A percentile compares a stretch with the other conserved stretches of the same genome.
Evolutionary conservation across 2,329 filamentous ascomycete genomes (phyloP).

Genomic region (Fusarium kyushuense): DNA sequence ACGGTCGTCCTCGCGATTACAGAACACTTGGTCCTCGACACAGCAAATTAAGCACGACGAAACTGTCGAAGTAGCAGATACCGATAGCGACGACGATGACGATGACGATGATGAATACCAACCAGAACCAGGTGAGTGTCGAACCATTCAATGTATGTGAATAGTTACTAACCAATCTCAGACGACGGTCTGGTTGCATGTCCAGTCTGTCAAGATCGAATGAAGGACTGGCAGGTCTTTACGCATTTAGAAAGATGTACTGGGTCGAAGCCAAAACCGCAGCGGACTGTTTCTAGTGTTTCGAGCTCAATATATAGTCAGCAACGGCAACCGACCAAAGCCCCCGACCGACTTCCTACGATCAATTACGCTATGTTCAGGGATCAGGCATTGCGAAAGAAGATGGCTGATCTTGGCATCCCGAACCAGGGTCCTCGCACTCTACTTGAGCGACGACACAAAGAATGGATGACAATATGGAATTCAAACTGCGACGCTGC

Average conservation of each 20-base stretch:
- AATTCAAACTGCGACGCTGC: constrained; percentile 95
- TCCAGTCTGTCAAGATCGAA: constrained; percentile 81
- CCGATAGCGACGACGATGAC: constrained; percentile 40
- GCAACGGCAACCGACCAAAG: constrained; percentile 52
- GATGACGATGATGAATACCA: constrained; percentile 51
- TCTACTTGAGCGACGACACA: constrained; percentile 82
- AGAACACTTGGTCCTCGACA: constrained; percentile 54
- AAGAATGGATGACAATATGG: constrained; percentile 95
- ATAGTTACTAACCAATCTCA: constrained; percentile 43
- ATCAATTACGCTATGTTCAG: constrained; percentile 91
- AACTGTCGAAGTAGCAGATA: constrained; percentile 45
- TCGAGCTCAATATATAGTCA: constrained; percentile 32
- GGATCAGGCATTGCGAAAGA: constrained; percentile 81
- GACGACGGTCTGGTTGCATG: constrained; percentile 85
- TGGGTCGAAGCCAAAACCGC: constrained; percentile 51
- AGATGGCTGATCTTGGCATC: constrained; percentile 83
- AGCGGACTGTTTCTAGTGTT: constrained; percentile 12
- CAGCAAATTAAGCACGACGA: constrained; percentile 37
- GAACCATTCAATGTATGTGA: neutral
- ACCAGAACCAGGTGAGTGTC: constrained; percentile 46
- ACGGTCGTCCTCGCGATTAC: constrained; percentile 65
- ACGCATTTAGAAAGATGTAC: constrained; percentile 79
- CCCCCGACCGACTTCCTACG: constrained; percentile 76
- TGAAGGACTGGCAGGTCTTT: constrained; percentile 84
- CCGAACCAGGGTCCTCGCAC: constrained; percentile 75